Base-by-base conservation (phyloP, 2,329 filamentous ascomycete genomes). In the Nemania serpens region DNA sequence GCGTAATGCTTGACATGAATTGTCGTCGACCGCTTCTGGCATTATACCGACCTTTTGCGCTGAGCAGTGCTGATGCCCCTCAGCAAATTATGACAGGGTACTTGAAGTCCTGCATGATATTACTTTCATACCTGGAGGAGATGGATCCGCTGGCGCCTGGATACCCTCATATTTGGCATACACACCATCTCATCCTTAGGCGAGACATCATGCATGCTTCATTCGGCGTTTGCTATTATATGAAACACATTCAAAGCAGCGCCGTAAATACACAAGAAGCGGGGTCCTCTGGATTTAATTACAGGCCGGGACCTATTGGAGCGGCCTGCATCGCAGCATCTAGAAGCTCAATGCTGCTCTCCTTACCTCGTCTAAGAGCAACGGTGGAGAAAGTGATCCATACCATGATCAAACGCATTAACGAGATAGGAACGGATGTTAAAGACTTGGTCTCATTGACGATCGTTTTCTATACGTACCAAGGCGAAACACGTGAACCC, bases 121-220 rank as follows among this genome's bases (percentile, higher is more conserved):
- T 85, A n/a, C 73, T 85, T 49, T 81, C 79, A 13, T 84, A 84
- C 59, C 73, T 84, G 46, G 82, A 85, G 62, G 82, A 85, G 62
- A 70, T 85, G 5, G 82, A 85, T 59, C 79, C 81, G 0, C 69
- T 74, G 22, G 74, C 78, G 5, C 74, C 79, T 2, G 77, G 79
- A 48, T 84, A 81, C 53, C 72, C 76, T 42, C 78, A 81, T 43
- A 75, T 83, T 22, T 77, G 77, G 65, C 80, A 82, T 59, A 81
- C 84, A 76, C 82, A 84, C 56, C 77, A 83, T 59, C 76, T 83
- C 50, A 75, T 84, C 11, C 69, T 85, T 37, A 83, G 81, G 66
- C 78, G 79, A 61, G 83, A 85, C 63, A 81, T 85, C 22, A 74
- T 84, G 18, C 82, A 85, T 69, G 82, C 83, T 53, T 81, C 82